Evolutionary conservation across 2,329 filamentous ascomycete species (phyloP).

Genomic region (Paracoccidioides lutzii): DNA sequence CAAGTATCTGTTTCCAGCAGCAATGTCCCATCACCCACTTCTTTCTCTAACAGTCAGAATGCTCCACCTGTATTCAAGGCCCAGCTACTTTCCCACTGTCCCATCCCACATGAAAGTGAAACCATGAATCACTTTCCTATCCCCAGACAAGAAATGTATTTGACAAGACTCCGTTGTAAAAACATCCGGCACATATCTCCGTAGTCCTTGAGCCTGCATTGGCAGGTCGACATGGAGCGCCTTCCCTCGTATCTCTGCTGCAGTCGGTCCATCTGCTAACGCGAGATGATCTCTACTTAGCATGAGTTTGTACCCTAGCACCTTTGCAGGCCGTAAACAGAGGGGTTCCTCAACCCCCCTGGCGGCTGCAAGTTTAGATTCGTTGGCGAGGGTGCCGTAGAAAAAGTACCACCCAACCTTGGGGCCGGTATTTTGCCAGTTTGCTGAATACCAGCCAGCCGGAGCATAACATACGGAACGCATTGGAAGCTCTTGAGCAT

Average conservation of each 20-base stretch:
- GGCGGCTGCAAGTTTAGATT: conserved; percentile 4
- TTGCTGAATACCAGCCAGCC: conserved; percentile 4
- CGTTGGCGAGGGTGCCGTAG: conserved; percentile 9
- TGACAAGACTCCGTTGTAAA: background rate
- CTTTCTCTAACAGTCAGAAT: too few relatives aligned
- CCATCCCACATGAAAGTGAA: conserved; percentile 5
- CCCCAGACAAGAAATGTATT: background rate
- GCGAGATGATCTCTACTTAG: conserved; percentile 5
- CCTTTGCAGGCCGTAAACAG: background rate
- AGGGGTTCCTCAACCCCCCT: conserved; percentile 1
- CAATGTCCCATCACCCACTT: too few relatives aligned
- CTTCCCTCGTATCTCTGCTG: conserved; percentile 1
- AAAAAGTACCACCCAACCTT: conserved; percentile 11
- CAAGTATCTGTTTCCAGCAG: too few relatives aligned
- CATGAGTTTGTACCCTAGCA: conserved; percentile 7
- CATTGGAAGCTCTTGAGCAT: background rate
- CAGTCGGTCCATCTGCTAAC: conserved; percentile 3
- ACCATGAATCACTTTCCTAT: background rate
- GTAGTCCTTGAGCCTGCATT: conserved; percentile 3
- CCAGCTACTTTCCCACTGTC: background rate
- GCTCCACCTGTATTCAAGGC: too few relatives aligned
- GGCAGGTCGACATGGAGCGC: conserved; percentile 3
- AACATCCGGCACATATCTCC: background rate
- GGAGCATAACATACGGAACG: conserved; percentile 7
- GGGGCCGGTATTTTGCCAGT: background rate